Base-by-base conservation (phyloP, 495 filamentous ascomycete species). In the Copromyces sp. region DNA sequence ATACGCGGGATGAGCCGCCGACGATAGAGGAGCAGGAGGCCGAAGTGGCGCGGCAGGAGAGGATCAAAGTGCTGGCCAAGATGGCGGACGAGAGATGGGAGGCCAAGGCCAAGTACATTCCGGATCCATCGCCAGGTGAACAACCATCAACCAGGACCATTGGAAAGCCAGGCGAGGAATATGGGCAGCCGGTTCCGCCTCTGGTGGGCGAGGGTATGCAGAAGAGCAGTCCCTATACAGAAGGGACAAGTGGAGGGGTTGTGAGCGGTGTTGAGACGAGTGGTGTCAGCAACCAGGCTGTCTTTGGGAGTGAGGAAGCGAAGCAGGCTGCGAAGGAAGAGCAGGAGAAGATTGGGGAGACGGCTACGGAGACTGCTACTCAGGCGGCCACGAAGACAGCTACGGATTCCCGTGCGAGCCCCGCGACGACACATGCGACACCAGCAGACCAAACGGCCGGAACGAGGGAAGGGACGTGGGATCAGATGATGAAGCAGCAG, bases 31-130 rank as follows among this genome's bases (percentile, higher is more conserved):
- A 99, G 80, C 95, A 96, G 75, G 82, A 84, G 45, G 79, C 83
- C 39, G 95, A 99, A 53, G 76, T 93, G 0, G 71, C 84, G 2
- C 87, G 95, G 20, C 91, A 90, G 78, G 82, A 81, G 29, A 85
- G 88, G 70, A 86, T 98, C 70, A 94, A 92, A 78, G 74, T 89
- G 6, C 86, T 96, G 4, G 95, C 93, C 2, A 90, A 87, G 39
- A 78, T 90, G 38, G 94, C 94, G 9, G 94, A 99, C 78, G 91
- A 91, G 42, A 85, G 93, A 32, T 99, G 95, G 95, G 91, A 87
- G 7, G 89, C 89, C 16, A 94, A 95, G 78, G 86, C 91, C 1
- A 80, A 74, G 35, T 73, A 80, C 17, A 74, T 81, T 32, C 53
- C 53, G 73, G 77, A 77, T 68, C 5, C 35, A 37, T 76, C 68